Evolutionary conservation across 257 asterid species (phyloP), one percentile per base, ranked within the genome.

Genomic region (Prunella vulgaris): DNA sequence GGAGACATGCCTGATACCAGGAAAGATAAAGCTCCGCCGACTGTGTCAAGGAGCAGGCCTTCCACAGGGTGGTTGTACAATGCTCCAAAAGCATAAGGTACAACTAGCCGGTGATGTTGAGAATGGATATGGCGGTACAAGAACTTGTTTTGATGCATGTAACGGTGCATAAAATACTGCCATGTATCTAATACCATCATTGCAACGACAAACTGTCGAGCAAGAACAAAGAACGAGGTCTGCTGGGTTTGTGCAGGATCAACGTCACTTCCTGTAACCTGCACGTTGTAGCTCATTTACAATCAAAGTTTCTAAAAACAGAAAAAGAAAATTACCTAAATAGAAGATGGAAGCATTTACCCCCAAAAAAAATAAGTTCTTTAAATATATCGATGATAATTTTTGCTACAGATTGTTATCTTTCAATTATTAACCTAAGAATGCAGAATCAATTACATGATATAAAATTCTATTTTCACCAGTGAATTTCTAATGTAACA

Each of bases 111-210:
- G 63, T 90, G 97, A 46, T 93, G 96, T 66, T 87, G 95, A 58
- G 98, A 84, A 77, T 93, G 97, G 78, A 90, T 86, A 63, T 93
- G 96, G 14, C 83, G 80, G 79, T 93, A 93, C 59, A 93, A 73
- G 84, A 90, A 90, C 83, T 90, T 90, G 92, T 93, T 90, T 69
- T 79, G 87, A 83, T 93, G 97, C 97, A 93, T 85, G 86, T 90
- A 90, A 2, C 97, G 86, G 80, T 93, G 98, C 96, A 85, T 85
- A 73, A 90, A 90, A 72, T 86, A 93, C 72, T 90, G 98, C 97
- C 98, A 90, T 1, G 97, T 90, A 64, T 90, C 98, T 21, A 93
- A 67, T 2, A 88, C 87, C 78, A 82, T 78, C 96, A 93, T 90
- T 10, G 88, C 95, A 4, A 82, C 82, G 46, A 88, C 65, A 48